Evolutionary conservation across 2,329 filamentous ascomycete genomes (phyloP).

Genomic region (Purpureocillium takamizusanense): DNA sequence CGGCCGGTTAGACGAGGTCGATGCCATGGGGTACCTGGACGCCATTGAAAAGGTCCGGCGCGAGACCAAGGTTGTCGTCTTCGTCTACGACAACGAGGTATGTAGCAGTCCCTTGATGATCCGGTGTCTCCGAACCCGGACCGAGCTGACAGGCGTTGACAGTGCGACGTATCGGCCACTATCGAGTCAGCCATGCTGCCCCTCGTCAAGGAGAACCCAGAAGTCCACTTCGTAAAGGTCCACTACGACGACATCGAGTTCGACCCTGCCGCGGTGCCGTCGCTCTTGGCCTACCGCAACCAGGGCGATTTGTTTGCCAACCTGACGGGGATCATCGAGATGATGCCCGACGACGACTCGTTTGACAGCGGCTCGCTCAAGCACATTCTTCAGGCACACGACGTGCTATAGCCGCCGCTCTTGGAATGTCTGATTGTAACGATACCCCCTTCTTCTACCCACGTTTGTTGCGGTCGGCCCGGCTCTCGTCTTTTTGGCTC

Average conservation of each 20-base stretch:
- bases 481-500: too few species aligned
- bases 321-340: constrained; percentile 75
- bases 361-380: constrained; percentile 47
- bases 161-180: constrained; percentile 72
- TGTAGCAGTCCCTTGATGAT: constrained; percentile 17
- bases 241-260: constrained; percentile 91
- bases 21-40: constrained; percentile 89
- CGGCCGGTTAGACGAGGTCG: constrained; percentile 73
- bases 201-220: constrained; percentile 61
- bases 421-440: neutral
- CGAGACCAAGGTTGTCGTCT: constrained; percentile 82
- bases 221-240: constrained; percentile 81
- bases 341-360: constrained; percentile 63
- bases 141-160: constrained; percentile 14
- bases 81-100: constrained; percentile 85
- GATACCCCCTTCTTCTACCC: neutral
- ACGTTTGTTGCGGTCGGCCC: neutral
- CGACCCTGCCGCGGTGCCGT: constrained; percentile 78
- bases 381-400: constrained; percentile 42
- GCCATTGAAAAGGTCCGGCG: constrained; percentile 82
- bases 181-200: constrained; percentile 72
- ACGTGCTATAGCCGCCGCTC: constrained; percentile 33
- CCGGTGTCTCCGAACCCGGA: neutral
- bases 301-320: constrained; percentile 86
- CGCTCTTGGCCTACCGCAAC: constrained; percentile 79